These are phyloP conservation scores for Niebla homalea DNA, from an alignment of 495 filamentous ascomycete species.

Conservation along the genomic window DNA sequence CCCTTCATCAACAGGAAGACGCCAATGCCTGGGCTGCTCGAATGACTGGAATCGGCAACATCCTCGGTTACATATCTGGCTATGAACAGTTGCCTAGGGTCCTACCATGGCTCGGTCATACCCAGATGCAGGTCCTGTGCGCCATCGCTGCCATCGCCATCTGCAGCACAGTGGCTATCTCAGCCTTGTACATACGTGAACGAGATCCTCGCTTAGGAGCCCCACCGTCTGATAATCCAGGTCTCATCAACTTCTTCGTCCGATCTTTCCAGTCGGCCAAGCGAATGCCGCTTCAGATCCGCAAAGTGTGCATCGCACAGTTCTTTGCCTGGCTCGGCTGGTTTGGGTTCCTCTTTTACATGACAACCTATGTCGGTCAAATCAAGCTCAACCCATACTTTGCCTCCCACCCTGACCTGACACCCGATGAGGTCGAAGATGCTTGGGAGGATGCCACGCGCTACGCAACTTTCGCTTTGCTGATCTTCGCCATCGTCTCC, in stretches of 20 bases:
- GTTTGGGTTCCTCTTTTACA: conserved; percentile 92
- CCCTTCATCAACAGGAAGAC: conserved; percentile 76
- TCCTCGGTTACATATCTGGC: conserved; percentile 71
- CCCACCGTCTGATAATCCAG: conserved; percentile 40
- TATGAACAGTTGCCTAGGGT: conserved; percentile 59
- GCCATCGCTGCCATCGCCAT: conserved; percentile 65
- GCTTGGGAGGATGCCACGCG: conserved; percentile 74
- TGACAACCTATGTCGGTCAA: conserved; percentile 81
- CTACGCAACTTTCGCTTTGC: conserved; percentile 67
- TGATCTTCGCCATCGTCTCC: conserved; percentile 76
- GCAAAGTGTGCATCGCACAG: conserved; percentile 73
- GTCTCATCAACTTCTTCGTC: conserved; percentile 65
- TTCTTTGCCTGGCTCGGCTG: conserved; percentile 87
- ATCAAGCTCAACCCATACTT: conserved; percentile 76
- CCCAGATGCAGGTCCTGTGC: conserved; percentile 82
- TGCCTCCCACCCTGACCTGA: conserved; percentile 59
- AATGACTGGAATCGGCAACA: conserved; percentile 70
- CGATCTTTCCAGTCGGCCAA: conserved; percentile 63
- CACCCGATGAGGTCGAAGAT: conserved; percentile 55
- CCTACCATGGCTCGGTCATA: conserved; percentile 64
- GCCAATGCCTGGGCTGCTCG: conserved; percentile 83
- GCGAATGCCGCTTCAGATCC: conserved; percentile 63
- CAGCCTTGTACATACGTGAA: conserved; percentile 52
- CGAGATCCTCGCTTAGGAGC: conserved; percentile 65
- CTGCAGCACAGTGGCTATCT: conserved; percentile 49